phyloP scores from a whole-genome alignment of 2,329 filamentous ascomycete species.

The Fusarium caatingaense region DNA sequence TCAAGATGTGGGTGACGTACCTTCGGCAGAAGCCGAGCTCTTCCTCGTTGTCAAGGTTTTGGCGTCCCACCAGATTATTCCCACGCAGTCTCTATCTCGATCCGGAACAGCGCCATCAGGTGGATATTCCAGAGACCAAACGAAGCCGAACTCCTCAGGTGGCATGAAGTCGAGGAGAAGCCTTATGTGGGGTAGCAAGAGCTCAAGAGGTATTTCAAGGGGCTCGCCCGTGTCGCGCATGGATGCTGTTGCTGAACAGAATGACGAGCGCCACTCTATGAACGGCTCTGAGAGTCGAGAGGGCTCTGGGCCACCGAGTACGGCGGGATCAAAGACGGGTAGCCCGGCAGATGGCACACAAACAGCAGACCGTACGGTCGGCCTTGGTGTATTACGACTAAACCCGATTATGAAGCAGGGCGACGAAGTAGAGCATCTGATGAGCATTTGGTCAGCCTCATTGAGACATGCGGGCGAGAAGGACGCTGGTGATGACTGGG shows the following conservation, averaged over 20 bases:
- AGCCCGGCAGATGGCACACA: slow-evolving; percentile 42
- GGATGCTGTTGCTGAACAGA: slow-evolving; percentile 67
- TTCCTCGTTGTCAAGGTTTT: slow-evolving; percentile 88
- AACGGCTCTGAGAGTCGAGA: slow-evolving; percentile 58
- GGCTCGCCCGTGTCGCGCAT: slow-evolving; percentile 62
- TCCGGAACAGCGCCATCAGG: slow-evolving; percentile 60
- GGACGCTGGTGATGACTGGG: slow-evolving; percentile 74
- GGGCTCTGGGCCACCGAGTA: slow-evolving; percentile 62
- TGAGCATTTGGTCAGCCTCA: slow-evolving; percentile 80
- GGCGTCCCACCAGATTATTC: slow-evolving; percentile 63
- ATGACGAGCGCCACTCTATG: slow-evolving; percentile 54
- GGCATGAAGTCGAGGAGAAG: slow-evolving; percentile 70
- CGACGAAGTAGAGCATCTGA: slow-evolving; percentile 78
- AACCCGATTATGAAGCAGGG: slow-evolving; percentile 78
- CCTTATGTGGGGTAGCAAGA: slow-evolving; percentile 76
- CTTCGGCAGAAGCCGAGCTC: slow-evolving; percentile 75
- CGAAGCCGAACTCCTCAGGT: slow-evolving; percentile 61
- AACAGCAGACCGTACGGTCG: slow-evolving; percentile 69
- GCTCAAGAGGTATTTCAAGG: slow-evolving; percentile 65
- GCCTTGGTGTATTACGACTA: slow-evolving; percentile 81
- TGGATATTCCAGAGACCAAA: slow-evolving; percentile 56
- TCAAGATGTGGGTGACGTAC: slow-evolving; percentile 73
- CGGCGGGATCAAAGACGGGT: slow-evolving; percentile 62
- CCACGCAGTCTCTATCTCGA: slow-evolving; percentile 62
- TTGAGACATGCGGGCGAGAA: slow-evolving; percentile 65